phyloP scores from a whole-genome alignment of 2,329 filamentous ascomycete genomes.

The Alternaria sp. region DNA sequence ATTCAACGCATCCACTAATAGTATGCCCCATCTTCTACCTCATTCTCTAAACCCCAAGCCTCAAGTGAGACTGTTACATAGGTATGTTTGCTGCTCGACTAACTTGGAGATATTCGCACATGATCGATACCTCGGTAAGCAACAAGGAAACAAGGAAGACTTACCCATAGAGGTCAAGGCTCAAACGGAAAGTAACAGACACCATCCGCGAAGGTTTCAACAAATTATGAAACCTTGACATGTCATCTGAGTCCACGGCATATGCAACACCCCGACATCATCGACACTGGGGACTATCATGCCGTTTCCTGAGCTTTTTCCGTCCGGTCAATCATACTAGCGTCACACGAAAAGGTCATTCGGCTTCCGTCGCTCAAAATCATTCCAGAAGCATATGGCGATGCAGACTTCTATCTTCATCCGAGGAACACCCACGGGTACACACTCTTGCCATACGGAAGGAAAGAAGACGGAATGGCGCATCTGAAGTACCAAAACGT shows the following conservation, averaged over 20 bases:
- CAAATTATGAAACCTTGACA: not conserved
- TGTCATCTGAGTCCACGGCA: not conserved
- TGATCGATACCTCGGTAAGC: not conserved
- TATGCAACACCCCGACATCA: not conserved
- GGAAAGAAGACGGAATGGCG: not conserved
- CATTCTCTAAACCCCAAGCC: not conserved
- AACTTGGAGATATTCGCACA: not conserved
- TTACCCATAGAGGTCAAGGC: not conserved
- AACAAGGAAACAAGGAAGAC: not conserved
- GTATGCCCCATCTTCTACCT: not conserved
- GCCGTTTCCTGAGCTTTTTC: not conserved
- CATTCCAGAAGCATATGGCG: not conserved
- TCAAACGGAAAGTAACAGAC: not conserved
- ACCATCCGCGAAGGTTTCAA: not conserved
- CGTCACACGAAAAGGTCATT: not conserved
- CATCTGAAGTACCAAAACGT: accelerated
- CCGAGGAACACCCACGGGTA: not conserved
- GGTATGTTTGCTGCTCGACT: not conserved
- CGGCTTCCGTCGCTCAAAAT: not conserved
- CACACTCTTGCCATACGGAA: not conserved
- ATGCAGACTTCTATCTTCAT: not conserved
- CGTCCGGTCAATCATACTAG: not conserved
- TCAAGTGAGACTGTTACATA: not conserved
- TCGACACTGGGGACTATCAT: not conserved
- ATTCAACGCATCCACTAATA: not conserved